Evolutionary conservation across 805 yeast species (phyloP), one percentile per base, ranked within the genome.

Genomic region (Komagataella populi): DNA sequence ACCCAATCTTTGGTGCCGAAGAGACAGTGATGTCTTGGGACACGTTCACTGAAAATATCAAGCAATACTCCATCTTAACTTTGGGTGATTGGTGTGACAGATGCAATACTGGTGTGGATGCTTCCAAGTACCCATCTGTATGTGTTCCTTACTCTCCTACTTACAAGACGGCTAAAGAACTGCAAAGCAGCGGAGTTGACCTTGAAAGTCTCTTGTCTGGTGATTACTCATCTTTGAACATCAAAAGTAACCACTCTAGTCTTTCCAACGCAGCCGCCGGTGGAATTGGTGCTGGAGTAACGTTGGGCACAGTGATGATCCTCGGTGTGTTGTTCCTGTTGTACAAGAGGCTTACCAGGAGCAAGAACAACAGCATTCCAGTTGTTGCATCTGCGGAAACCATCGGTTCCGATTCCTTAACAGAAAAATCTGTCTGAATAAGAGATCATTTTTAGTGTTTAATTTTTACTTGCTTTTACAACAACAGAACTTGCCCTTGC

Each of bases 231-330:
- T 52, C 61, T 6, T 56, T 61, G 36, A 54, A 57, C 48, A 48
- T 60, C 49, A 22, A 36, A 2, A 8, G n/a, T 16, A 39, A 44
- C n/a, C 39, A 23, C 22, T 22, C 50, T 39, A 48, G 48, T 6
- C 58, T 70, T 49, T 48, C 66, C 6, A 60, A 65, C 17, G 76
- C 76, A 8, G 75, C 54, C 45, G 78, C 77, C 23, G 78, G 78
- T 52, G 78, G 77, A 51, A 72, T 73, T 55, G 78, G 79, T 54
- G 78, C 76, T 30, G 77, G 77, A 55, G 68, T 63, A 45, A 69
- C 72, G 39, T 60, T 74, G 50, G 73, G 70, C 52, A 76, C 70
- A 7, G 55, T 71, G 56, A 53, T 63, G 43, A 54, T 73, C 30
- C 44, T 63, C 17, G 75, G 69, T 48, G 65, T 56, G 17, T 49